Conservation (phyloP, 176 grass and related monocot species). For the Carex parvula region DNA sequence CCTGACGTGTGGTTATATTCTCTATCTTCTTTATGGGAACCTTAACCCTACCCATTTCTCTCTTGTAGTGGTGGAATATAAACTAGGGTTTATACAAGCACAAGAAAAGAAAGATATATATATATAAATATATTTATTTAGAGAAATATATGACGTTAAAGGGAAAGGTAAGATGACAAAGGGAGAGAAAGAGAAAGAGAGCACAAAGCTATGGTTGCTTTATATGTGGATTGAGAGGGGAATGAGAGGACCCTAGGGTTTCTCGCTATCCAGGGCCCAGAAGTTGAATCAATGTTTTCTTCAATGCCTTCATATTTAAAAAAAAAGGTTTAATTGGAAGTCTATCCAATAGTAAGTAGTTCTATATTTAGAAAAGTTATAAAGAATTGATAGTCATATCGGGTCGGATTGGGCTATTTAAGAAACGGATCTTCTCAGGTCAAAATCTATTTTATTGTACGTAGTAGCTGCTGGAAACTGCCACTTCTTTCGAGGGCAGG, state of each 20-base stretch:
- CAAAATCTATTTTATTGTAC: background rate
- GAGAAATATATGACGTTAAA: background rate
- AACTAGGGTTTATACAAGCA: background rate
- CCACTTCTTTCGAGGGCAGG: background rate
- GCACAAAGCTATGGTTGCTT: background rate
- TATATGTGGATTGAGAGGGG: background rate
- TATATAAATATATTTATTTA: no score
- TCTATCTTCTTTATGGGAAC: constrained; percentile 63
- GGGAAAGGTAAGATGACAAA: background rate
- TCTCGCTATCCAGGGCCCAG: background rate
- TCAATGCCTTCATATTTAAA: background rate
- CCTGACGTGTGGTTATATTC: constrained; percentile 57
- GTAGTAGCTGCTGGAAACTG: background rate
- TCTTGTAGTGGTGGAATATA: background rate
- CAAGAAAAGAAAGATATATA: background rate
- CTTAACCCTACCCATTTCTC: constrained; percentile 61
- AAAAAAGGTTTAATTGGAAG: background rate
- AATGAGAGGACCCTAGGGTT: background rate
- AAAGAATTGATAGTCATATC: background rate
- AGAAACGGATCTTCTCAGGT: background rate
- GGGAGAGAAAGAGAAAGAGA: background rate
- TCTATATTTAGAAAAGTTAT: background rate
- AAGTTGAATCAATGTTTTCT: background rate
- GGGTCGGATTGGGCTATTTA: background rate
- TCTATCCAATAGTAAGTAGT: no score